Evolutionary conservation across 176 grass and related monocot genomes (phyloP).

Genomic region (Guadua angustifolia): DNA sequence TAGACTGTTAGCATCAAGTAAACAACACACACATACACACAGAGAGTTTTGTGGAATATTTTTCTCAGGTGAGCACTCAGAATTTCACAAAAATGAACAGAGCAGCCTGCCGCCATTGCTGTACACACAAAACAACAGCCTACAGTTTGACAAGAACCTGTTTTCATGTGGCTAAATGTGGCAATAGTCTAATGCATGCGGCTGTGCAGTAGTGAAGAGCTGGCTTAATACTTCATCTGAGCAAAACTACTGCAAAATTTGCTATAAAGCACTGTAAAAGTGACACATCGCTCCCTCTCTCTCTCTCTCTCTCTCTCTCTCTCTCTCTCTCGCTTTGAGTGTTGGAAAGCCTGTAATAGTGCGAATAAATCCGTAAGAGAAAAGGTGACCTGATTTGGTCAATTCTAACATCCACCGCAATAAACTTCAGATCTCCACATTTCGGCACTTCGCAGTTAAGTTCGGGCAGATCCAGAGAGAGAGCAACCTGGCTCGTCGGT

Average conservation of each 20-base stretch:
- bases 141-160: not conserved
- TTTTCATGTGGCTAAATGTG: not conserved
- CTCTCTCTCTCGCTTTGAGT: too few species aligned
- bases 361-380: not conserved
- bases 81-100: not conserved
- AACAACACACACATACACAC: not conserved
- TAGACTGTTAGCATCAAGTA: not conserved
- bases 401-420: not conserved
- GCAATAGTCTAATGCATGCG: too few species aligned
- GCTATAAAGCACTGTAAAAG: too few species aligned
- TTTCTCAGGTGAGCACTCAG: not conserved
- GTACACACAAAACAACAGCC: constrained; percentile 7
- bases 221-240: not conserved
- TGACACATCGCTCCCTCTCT: too few species aligned
- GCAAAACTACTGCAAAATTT: not conserved
- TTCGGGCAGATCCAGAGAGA: constrained; percentile 20
- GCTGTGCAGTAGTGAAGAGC: not conserved
- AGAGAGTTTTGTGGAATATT: not conserved
- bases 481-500: constrained; percentile 77
- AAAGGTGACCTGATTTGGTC: not conserved
- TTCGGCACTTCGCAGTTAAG: not conserved
- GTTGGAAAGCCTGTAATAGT: not conserved
- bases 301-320: too few species aligned
- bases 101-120: not conserved
- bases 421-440: constrained; percentile 32